Evolutionary conservation across 2,329 filamentous ascomycete species (phyloP), one percentile per base, ranked within the genome.

Genomic region (Nothophaeocryptopus gaeumannii): DNA sequence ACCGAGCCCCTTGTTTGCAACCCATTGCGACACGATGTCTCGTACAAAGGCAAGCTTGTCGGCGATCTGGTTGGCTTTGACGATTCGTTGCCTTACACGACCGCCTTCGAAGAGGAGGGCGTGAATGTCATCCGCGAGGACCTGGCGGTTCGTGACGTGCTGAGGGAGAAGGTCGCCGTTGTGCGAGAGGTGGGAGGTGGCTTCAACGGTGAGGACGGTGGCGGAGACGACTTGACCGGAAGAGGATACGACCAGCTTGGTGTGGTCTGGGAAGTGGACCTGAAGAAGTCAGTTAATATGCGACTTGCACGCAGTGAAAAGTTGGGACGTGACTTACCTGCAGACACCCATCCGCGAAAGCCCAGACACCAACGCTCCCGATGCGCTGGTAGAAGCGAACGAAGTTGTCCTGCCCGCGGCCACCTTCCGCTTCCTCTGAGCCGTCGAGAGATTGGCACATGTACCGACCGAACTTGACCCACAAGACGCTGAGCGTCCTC

Each of bases 201-300:
- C 87, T 51, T 86, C 81, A n/a, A 82, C 74, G 0, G 86, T 82
- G 14, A 91, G 80, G 62, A 88, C 85, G 72, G 87, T 87, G 65
- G 90, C 89, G 65, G 88, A 85, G 59, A 86, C 85, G 77, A 83
- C 86, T 1, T 79, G 82, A n/a, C 86, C 88, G 29, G 85, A 81
- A 1, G 84, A 74, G 50, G 89, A 88, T 20, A 93, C 73, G 10
- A 92, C 85, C 47, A 93, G 80, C 71, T 93, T 93, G 51, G 88
- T 92, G 67, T 93, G 88, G 60, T 93, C 88, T 2, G 88, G 88
- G 68, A 93, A 93, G 71, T 93, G 92, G 71, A 92, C 88, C 80
- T 89, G 57, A 3, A n/a, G n/a, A 7, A 30, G 13, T 2, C 35
- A 15, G 43, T 62, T 48, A 63, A 53, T 39, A 49, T 26, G n/a